These are phyloP conservation scores for Rehmannia glutinosa DNA, from an alignment of 257 asterid species.

Conservation along the genomic window DNA sequence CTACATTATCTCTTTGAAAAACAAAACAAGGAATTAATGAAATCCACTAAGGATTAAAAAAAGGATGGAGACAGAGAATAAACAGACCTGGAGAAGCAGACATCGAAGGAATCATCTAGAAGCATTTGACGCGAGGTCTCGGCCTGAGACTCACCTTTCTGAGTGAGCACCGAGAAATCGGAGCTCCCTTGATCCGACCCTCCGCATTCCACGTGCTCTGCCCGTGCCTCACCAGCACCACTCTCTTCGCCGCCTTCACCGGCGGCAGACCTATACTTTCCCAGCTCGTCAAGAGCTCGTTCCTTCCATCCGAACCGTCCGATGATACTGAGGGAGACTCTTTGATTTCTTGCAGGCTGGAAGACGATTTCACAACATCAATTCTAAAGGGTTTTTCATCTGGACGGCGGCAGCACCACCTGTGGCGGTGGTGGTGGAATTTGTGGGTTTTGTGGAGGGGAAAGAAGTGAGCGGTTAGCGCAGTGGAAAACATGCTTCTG, in stretches of 20 bases:
- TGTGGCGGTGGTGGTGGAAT: slow-evolving; percentile 20
- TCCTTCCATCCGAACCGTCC: slow-evolving; percentile 12
- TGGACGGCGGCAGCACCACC: slow-evolving; percentile 15
- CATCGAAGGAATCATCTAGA: slow-evolving; percentile 73
- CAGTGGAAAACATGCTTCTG: slow-evolving; percentile 43
- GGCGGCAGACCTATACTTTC: slow-evolving; percentile 51
- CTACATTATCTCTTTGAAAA: background rate
- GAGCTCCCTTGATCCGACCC: slow-evolving; percentile 99
- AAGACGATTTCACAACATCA: slow-evolving; percentile 24
- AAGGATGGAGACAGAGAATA: background rate
- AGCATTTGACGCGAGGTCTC: slow-evolving; percentile 93
- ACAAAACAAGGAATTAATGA: background rate
- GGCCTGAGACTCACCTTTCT: slow-evolving; percentile 87
- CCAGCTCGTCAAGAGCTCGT: slow-evolving; percentile 37
- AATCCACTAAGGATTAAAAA: background rate
- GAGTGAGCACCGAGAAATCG: slow-evolving; percentile 77
- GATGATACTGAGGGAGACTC: slow-evolving; percentile 12
- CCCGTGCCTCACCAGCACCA: slow-evolving; percentile 88
- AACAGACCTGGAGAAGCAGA: slow-evolving; percentile 77
- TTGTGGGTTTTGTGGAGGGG: slow-evolving; percentile 26
- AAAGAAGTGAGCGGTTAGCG: slow-evolving; percentile 27
- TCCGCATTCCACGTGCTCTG: slow-evolving; percentile 99
- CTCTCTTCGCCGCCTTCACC: slow-evolving; percentile 68
- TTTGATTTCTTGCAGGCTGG: slow-evolving; percentile 32
- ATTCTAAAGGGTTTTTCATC: background rate